Conservation (phyloP, 495 filamentous ascomycete species). For the Amniculicola lignicola region DNA sequence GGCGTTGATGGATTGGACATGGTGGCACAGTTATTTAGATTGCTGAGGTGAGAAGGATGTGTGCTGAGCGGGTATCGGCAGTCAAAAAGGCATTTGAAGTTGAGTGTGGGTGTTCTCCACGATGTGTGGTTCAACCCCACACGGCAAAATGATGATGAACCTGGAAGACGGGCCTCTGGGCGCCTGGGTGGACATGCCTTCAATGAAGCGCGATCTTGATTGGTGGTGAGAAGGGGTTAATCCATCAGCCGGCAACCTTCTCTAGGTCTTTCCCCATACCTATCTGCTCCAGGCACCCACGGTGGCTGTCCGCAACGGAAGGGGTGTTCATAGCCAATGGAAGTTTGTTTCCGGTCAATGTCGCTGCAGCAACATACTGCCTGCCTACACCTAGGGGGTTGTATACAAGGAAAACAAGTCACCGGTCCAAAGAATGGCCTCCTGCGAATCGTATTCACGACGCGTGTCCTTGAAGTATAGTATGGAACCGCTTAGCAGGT, state of each 20-base stretch:
- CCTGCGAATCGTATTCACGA: too few species aligned
- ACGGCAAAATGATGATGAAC: conserved; percentile 30
- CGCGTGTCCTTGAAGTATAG: background rate
- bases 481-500: too few species aligned
- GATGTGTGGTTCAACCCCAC: conserved; percentile 17
- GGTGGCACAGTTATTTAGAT: conserved; percentile 17
- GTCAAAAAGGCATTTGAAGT: background rate
- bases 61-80: conserved; percentile 3
- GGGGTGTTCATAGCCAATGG: too few species aligned
- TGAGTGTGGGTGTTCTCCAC: conserved; percentile 15
- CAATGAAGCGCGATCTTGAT: conserved; percentile 18
- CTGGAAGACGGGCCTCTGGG: conserved; percentile 23
- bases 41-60: conserved; percentile 13
- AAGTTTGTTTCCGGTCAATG: too few species aligned
- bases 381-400: too few species aligned
- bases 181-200: conserved; percentile 15
- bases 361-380: too few species aligned
- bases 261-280: too few species aligned
- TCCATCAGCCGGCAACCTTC: conserved; percentile 14
- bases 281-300: too few species aligned
- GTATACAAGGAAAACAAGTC: too few species aligned
- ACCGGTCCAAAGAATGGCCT: too few species aligned
- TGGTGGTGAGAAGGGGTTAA: too few species aligned
- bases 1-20: conserved; percentile 23
- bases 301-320: too few species aligned